Evolutionary conservation across 306 rosid species (phyloP).

Genomic region (Nissolia schottii): DNA sequence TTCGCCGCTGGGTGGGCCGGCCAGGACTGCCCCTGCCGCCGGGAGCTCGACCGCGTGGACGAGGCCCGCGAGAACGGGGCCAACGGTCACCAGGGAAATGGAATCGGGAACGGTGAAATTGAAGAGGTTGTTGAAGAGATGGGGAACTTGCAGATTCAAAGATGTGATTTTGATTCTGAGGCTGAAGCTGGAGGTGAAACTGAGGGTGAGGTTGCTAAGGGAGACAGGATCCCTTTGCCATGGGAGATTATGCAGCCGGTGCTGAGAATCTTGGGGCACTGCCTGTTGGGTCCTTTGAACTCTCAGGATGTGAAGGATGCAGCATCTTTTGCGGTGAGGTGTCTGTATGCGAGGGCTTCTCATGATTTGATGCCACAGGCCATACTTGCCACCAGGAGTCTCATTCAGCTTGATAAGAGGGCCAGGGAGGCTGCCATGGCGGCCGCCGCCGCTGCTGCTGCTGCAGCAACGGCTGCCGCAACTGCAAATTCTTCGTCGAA

Average conservation of each 20-base stretch:
- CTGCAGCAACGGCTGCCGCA: neutral
- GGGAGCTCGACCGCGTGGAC: slow-evolving; percentile 36
- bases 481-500: slow-evolving; percentile 50
- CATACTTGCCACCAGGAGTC: slow-evolving; percentile 83
- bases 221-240: slow-evolving; percentile 72
- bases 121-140: slow-evolving; percentile 42
- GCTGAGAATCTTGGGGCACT: slow-evolving; percentile 81
- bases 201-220: slow-evolving; percentile 20
- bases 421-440: slow-evolving; percentile 42
- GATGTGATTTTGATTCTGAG: neutral
- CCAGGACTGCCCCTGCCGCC: slow-evolving; percentile 62
- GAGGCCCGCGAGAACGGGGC: neutral
- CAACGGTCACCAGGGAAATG: slow-evolving; percentile 2
- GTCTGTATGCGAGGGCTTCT: slow-evolving; percentile 73
- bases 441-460: neutral
- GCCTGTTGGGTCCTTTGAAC: slow-evolving; percentile 79
- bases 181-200: neutral
- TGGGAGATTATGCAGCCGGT: slow-evolving; percentile 96
- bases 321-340: slow-evolving; percentile 60
- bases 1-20: slow-evolving; percentile 84
- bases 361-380: slow-evolving; percentile 93
- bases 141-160: slow-evolving; percentile 46
- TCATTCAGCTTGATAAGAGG: slow-evolving; percentile 82
- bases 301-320: slow-evolving; percentile 71
- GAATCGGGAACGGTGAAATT: neutral